Evolutionary conservation across 2,329 filamentous ascomycete species (phyloP), one percentile per base, ranked within the genome.

Genomic region (Penicillium sp.): DNA sequence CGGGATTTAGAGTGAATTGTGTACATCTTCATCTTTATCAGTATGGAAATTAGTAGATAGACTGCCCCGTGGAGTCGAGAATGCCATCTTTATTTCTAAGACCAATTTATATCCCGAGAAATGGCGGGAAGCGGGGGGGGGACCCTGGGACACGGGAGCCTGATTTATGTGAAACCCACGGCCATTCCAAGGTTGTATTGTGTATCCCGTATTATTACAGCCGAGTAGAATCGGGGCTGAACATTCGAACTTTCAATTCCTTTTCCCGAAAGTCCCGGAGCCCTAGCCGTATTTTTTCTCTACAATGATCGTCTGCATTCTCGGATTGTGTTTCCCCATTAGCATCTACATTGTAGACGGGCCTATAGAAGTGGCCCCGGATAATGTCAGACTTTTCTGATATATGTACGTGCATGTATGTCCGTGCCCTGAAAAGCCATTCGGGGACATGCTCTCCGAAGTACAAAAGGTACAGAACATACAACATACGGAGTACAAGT

Each of bases 121-220:
- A 26, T 49, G 47, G 38, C 24, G 4, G 22, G 20, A 35, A 40
- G 18, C 18, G 35, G 24, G 9, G 37, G 37, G 24, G 9, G 37
- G 37, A n/a, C 16, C 44, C 26, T 24, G 11, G n/a, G 16, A 38
- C 38, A 32, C 31, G 35, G 51, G 20, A 42, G 53, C 13, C 34
- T 39, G 39, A 24, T 55, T 44, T 45, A 55, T 40, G 20, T 55
- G 53, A 55, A 55, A 55, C 53, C 20, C 29, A 26, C 29, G 16
- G 14, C 5, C 26, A 34, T 37, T n/a, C n/a, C n/a, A n/a, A n/a
- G n/a, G n/a, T n/a, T 32, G 45, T 43, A 50, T 10, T 0, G 18
- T 18, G 26, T 35, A 18, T 35, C 16, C 11, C 37, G 49, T 51
- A 51, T 44, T 44, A 35, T 51, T 44, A 35, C 49, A 44, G 48